A percentile compares a stretch with the other conserved stretches of the same genome.
Evolutionary conservation across 805 yeast genomes (phyloP).

Genomic region (Candida peoriensis): DNA sequence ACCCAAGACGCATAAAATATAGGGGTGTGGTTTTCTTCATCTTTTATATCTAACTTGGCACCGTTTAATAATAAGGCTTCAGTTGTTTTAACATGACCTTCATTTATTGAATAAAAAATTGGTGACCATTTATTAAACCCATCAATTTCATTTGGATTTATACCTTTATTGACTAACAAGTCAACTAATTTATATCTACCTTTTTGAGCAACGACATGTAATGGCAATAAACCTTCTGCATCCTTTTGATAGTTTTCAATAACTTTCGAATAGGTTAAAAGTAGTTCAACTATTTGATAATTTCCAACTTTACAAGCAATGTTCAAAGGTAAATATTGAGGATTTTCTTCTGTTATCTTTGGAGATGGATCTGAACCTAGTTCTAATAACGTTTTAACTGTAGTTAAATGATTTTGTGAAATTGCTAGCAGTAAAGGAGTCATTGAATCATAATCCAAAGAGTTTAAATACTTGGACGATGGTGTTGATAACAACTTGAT

Average conservation of each 20-base stretch:
- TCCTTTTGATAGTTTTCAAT: slow-evolving; percentile 43
- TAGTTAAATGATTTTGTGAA: slow-evolving; percentile 54
- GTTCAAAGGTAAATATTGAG: slow-evolving; percentile 72
- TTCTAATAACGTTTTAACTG: slow-evolving; percentile 44
- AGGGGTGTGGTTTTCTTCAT: slow-evolving; percentile 77
- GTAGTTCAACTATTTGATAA: slow-evolving; percentile 56
- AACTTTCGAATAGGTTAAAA: slow-evolving; percentile 26
- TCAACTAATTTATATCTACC: slow-evolving; percentile 72
- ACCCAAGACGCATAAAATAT: slow-evolving; percentile 90
- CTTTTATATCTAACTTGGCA: slow-evolving; percentile 63
- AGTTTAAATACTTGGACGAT: slow-evolving; percentile 26
- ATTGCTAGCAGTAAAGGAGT: slow-evolving; percentile 82
- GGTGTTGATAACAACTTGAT: slow-evolving; percentile 33
- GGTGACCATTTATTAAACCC: slow-evolving; percentile 93
- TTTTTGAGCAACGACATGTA: slow-evolving; percentile 83
- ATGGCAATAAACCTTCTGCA: slow-evolving; percentile 84
- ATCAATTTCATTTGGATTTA: slow-evolving; percentile 73
- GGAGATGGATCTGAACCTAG: slow-evolving; percentile 46
- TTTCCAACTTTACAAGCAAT: slow-evolving; percentile 87
- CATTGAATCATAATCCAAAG: slow-evolving; percentile 67
- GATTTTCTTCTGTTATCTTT: slow-evolving; percentile 41
- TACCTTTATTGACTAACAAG: slow-evolving; percentile 64
- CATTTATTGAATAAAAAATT: slow-evolving; percentile 81
- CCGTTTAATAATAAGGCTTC: slow-evolving; percentile 65
- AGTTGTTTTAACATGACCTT: slow-evolving; percentile 73